Percentiles rank a stretch among this genome's conserved stretches.
phyloP scores from a whole-genome alignment of 106 monocot genomes.

The Apostasia ramifera region DNA sequence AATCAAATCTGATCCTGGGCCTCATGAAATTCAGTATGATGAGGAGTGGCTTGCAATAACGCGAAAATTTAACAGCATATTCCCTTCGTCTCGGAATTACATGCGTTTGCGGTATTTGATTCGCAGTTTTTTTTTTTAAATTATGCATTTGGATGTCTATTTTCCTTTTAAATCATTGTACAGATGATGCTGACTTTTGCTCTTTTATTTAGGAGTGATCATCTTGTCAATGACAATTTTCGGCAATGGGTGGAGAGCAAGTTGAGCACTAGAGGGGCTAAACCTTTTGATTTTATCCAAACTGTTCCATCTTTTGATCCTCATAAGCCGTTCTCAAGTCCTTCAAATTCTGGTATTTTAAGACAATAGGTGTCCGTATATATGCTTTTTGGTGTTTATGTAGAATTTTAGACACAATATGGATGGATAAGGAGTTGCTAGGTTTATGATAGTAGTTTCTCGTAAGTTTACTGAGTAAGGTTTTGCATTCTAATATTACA shows the following conservation, averaged over 20 bases:
- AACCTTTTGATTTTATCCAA: slow-evolving; percentile 72
- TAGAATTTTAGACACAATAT: background rate
- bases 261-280: slow-evolving; percentile 51
- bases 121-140: background rate
- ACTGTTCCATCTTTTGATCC: slow-evolving; percentile 48
- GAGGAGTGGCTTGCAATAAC: slow-evolving; percentile 98
- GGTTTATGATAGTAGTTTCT: background rate
- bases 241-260: slow-evolving; percentile 52
- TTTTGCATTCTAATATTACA: too few relatives aligned
- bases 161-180: background rate
- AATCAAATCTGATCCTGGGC: slow-evolving; percentile 71
- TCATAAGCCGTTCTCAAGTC: slow-evolving; percentile 9
- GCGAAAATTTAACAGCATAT: slow-evolving; percentile 48
- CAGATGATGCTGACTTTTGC: background rate
- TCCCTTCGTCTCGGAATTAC: slow-evolving; percentile 49
- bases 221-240: slow-evolving; percentile 41
- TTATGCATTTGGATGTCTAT: background rate
- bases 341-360: slow-evolving; percentile 21
- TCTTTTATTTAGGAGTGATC: slow-evolving; percentile 29
- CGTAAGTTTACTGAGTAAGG: background rate
- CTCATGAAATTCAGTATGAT: slow-evolving; percentile 77
- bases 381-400: background rate
- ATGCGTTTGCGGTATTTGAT: slow-evolving; percentile 15
- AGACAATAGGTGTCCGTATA: background rate
- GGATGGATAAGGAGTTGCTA: background rate